phyloP scores from a whole-genome alignment of 192 early-diverging fungal species.

The Coemansia sp. region DNA sequence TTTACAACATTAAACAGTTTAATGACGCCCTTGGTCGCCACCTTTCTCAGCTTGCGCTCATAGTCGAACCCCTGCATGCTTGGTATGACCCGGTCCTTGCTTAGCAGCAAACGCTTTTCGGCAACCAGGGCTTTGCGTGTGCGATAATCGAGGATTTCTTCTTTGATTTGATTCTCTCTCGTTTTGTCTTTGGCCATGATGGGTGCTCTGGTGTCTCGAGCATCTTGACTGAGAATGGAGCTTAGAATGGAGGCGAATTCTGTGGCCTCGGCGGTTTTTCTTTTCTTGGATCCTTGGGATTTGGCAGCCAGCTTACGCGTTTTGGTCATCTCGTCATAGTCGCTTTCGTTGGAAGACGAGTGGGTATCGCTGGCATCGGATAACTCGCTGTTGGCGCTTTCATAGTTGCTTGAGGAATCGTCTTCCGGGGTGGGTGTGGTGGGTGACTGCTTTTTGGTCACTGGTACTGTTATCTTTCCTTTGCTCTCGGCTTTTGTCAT shows the following conservation, averaged over 20 bases:
- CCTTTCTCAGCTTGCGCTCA: conserved; percentile 85
- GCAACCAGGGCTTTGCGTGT: conserved; percentile 71
- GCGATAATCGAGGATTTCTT: conserved; percentile 77
- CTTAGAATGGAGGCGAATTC: conserved; percentile 34
- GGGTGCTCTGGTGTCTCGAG: conserved; percentile 45
- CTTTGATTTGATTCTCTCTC: conserved; percentile 76
- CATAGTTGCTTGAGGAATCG: not conserved
- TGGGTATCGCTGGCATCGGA: conserved; percentile 17
- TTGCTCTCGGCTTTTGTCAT: not conserved
- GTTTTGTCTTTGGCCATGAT: conserved; percentile 82
- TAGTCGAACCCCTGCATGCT: conserved; percentile 76
- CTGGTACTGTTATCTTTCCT: not conserved
- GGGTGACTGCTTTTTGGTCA: not conserved
- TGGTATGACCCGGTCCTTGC: conserved; percentile 70
- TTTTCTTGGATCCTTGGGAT: conserved; percentile 10
- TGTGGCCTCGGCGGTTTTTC: conserved; percentile 24
- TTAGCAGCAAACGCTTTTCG: conserved; percentile 65
- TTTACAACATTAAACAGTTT: conserved; percentile 93
- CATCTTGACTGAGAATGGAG: conserved; percentile 38
- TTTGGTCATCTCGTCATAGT: conserved; percentile 33
- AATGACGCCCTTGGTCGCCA: conserved; percentile 90
- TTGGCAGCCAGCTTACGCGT: conserved; percentile 22
- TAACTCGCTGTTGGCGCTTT: not conserved
- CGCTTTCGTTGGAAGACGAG: conserved; percentile 10
- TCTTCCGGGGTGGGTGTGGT: not conserved